Evolutionary conservation across 441 rosid species (phyloP), one percentile per base, ranked within the genome.

Genomic region (Pelargonium citronellum): DNA sequence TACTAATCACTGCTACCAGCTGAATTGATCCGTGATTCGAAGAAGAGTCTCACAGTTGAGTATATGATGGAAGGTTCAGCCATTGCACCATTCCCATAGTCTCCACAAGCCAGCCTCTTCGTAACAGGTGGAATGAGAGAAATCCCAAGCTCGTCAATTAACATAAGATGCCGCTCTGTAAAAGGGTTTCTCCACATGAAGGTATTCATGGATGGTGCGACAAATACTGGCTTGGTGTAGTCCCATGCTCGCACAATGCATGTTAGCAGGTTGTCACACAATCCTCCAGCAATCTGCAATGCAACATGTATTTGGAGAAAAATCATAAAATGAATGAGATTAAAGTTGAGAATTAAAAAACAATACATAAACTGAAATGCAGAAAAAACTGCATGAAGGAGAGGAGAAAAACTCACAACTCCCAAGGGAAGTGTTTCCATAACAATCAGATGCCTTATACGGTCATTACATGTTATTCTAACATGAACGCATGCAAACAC

Each of bases 221-320:
- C 87, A 67, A 90, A 95, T 2, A 88, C 37, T 8, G 95, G 91
- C 74, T 92, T 90, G 77, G 66, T 80, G 79, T 89, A 89, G 80
- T 89, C 98, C 98, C 98, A 95, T 15, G 98, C 96, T 73, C 98
- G 86, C 2, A 95, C 83, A 6, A 92, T 71, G 66, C 99, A 90
- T 3, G 98, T 95, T 68, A 95, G 74, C 69, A 95, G 81, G 82
- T 89, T 95, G 79, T 92, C 99, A 74, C 98, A 88, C 39, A 95
- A 71, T 43, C 98, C 99, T 19, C 95, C 95, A 62, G 97, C 91
- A 79, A 95, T 89, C 99, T 95, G 71, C 61, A 84, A 19, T 46
- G 43, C 10, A 1, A 39, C 10, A 39, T 39, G 43, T 39, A 39
- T 39, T 7, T 39, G 10, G 10, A 39, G 43, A 39, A 39, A 39